Evolutionary conservation across 2,329 filamentous ascomycete genomes (phyloP), one percentile per base, ranked within the genome.

Genomic region (Penicillium sp.): DNA sequence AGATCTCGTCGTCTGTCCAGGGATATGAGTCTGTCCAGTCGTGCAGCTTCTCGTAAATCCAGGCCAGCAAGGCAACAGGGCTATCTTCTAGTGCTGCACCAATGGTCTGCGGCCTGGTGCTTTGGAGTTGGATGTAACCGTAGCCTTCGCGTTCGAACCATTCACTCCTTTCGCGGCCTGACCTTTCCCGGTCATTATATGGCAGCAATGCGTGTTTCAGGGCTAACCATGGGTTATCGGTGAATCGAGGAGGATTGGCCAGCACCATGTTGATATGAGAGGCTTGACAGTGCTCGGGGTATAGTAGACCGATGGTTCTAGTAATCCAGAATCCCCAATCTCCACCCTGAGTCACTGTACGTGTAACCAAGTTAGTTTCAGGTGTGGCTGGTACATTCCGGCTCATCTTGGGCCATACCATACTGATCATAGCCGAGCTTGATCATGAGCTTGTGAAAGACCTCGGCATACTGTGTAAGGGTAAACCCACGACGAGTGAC

Each of bases 1-100:
- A 74, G 8, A 93, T 81, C 74, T 93, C 89, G 50, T 92, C 88
- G 56, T 91, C 86, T 0, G 85, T 88, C 89, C 89, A 93, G 0
- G 83, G 77, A 67, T 91, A 91, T 1, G 67, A 68, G 66, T 93
- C 89, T 0, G 86, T 87, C 90, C 90, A 93, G 67, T 90, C 87
- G 62, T 88, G 84, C 23, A 94, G 76, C 69, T 94, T 93, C 74
- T 93, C 90, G 62, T 89, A 89, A 39, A 93, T 86, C 90, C 90
- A 94, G 0, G 88, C 83, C 0, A 93, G 77, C 5, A 91, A 75
- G 0, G 83, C 88, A 0, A 90, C 83, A 0, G 90, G 90, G 4
- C 83, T 87, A 69, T 93, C 89, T 1, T 83, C 79, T 3, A 93
- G 78, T 0, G 79, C 85, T 66, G 89, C 89, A 0, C 86, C 87